A percentile compares a stretch with the other conserved stretches of the same genome.
phyloP scores from a whole-genome alignment of 2,329 filamentous ascomycete genomes.

The Penicillium sp. region DNA sequence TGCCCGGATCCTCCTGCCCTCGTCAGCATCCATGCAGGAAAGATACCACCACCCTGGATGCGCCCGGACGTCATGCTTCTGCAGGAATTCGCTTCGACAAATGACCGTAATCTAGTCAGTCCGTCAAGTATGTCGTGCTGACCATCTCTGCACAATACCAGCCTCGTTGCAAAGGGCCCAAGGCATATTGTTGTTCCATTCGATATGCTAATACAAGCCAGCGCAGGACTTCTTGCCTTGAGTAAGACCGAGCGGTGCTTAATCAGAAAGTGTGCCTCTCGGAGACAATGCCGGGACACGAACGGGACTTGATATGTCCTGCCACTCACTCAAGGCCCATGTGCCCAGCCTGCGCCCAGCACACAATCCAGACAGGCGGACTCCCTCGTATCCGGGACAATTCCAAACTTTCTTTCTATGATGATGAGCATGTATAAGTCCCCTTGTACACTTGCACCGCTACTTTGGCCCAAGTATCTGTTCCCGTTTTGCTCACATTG shows the following conservation, averaged over 20 bases:
- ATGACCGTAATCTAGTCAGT: background rate
- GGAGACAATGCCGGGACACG: background rate
- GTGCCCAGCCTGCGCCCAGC: constrained; percentile 3
- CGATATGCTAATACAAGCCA: background rate
- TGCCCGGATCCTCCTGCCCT: background rate
- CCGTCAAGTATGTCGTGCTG: background rate
- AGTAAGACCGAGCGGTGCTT: background rate
- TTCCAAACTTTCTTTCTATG: background rate
- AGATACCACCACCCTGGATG: background rate
- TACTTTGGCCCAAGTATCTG: background rate
- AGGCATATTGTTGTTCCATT: background rate
- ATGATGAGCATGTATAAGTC: background rate
- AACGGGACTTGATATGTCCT: background rate
- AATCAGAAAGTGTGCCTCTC: background rate
- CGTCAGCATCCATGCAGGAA: constrained; percentile 3
- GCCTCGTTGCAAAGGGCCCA: background rate
- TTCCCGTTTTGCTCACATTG: background rate
- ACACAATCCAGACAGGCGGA: constrained; percentile 3
- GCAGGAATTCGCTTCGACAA: constrained; percentile 2
- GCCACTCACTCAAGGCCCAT: background rate
- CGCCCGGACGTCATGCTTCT: constrained; percentile 5
- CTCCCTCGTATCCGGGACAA: constrained; percentile 4
- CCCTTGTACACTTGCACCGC: background rate
- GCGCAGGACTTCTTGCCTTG: background rate
- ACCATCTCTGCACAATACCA: background rate